Conservation (phyloP, 2,329 filamentous ascomycete species). For the Arthrinium phaeospermum region DNA sequence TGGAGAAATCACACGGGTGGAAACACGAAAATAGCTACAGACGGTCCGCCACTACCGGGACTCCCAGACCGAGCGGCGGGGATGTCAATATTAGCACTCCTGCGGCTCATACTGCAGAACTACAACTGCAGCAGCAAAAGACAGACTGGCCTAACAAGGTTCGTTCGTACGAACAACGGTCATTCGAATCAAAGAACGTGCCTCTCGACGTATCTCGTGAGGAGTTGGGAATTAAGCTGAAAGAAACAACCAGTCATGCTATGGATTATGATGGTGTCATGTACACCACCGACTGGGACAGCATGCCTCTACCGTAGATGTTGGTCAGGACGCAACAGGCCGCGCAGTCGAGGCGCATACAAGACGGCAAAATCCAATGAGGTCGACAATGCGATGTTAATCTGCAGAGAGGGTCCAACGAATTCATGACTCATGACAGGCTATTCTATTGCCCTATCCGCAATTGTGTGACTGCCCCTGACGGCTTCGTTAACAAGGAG, state of each 20-base stretch:
- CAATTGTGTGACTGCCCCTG: not conserved
- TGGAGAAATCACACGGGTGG: conserved; percentile 96
- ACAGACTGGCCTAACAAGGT: conserved; percentile 84
- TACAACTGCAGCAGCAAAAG: conserved; percentile 57
- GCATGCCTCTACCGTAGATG: conserved; percentile 82
- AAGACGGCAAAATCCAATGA: no score
- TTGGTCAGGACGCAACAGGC: conserved; percentile 76
- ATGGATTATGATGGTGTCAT: conserved; percentile 77
- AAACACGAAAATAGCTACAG: conserved; percentile 28
- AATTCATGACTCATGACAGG: not conserved
- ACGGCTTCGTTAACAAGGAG: not conserved
- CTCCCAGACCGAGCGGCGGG: no score
- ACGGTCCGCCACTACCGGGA: no score
- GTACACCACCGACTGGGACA: conserved; percentile 74
- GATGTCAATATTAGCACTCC: conserved; percentile 22
- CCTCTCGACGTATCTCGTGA: conserved; percentile 64
- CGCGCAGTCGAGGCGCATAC: conserved; percentile 43
- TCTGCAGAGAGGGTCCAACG: conserved; percentile 21
- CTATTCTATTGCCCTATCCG: not conserved
- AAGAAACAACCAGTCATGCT: conserved; percentile 81
- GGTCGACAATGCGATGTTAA: no score
- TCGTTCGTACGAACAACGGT: conserved; percentile 85
- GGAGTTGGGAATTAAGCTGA: conserved; percentile 85
- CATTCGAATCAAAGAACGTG: conserved; percentile 78
- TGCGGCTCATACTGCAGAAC: conserved; percentile 37